Percentiles rank a stretch among this genome's conserved stretches.
Evolutionary conservation across 306 rosid genomes (phyloP).

Genomic region (Calophaca sinica): DNA sequence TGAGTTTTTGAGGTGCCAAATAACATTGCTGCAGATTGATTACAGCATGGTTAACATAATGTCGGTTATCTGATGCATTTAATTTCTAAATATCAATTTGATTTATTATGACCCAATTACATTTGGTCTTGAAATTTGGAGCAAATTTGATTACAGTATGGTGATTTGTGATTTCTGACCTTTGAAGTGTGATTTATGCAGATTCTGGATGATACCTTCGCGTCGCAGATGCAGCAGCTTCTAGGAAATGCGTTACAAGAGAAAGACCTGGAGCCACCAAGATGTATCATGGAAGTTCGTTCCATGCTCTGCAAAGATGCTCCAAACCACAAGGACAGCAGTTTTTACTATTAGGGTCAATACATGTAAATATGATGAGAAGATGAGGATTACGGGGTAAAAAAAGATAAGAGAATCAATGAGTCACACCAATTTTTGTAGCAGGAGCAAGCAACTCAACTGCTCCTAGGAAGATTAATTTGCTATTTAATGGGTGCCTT

Average conservation of each 20-base stretch:
- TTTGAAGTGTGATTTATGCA: slow-evolving; percentile 41
- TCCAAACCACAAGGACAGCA: slow-evolving; percentile 66
- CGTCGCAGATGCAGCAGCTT: slow-evolving; percentile 90
- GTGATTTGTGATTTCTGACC: slow-evolving; percentile 1
- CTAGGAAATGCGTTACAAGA: slow-evolving; percentile 87
- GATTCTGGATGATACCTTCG: slow-evolving; percentile 90
- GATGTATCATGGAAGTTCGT: slow-evolving; percentile 88
- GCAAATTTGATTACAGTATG: too few relatives aligned
- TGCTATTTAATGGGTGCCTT: slow-evolving; percentile 20
- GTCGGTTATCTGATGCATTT: background rate
- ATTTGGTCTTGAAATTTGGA: background rate
- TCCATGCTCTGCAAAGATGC: slow-evolving; percentile 92
- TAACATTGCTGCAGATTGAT: background rate
- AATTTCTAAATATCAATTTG: background rate
- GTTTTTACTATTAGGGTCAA: slow-evolving; percentile 60
- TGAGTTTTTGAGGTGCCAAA: background rate
- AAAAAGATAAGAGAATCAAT: slow-evolving; percentile 2
- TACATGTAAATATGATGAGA: slow-evolving; percentile 52
- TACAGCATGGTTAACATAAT: background rate
- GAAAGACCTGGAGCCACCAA: slow-evolving; percentile 82
- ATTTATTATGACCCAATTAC: background rate
- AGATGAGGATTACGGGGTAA: slow-evolving; percentile 13
- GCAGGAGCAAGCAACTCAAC: slow-evolving; percentile 75
- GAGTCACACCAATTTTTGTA: slow-evolving; percentile 59
- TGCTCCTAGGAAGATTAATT: slow-evolving; percentile 51